A percentile compares a stretch with the other conserved stretches of the same genome.
These are phyloP conservation scores for Papiliotrema flavescens DNA, from an alignment of 1,284 basidiomycete genomes.

Conservation along the genomic window DNA sequence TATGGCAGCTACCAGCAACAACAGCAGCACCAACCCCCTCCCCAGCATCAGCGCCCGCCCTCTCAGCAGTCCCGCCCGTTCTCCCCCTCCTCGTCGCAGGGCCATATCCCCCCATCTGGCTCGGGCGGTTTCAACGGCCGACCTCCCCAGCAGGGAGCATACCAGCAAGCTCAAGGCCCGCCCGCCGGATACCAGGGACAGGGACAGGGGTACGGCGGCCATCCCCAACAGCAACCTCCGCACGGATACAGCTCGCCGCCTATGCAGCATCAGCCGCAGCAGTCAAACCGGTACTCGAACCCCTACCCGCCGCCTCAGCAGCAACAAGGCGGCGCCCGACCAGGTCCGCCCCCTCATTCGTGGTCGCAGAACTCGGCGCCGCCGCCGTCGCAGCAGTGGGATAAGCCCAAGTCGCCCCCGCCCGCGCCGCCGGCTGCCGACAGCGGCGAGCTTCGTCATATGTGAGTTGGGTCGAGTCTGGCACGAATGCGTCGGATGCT, in stretches of 20 bases:
- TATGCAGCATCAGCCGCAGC: conserved; percentile 9
- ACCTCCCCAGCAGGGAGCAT: too few relatives aligned
- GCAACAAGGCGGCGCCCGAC: not conserved
- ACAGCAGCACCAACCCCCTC: conserved; percentile 11
- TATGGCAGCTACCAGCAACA: not conserved
- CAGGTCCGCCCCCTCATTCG: conserved; percentile 7
- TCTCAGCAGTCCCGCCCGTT: not conserved
- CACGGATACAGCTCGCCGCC: conserved; percentile 6
- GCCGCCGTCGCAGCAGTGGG: conserved; percentile 20
- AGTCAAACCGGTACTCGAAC: conserved; percentile 7
- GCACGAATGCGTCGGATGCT: not conserved
- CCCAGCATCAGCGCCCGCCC: conserved; percentile 8
- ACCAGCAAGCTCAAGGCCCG: not conserved
- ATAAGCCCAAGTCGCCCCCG: conserved; percentile 11
- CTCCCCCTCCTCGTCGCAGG: not conserved
- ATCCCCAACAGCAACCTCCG: not conserved
- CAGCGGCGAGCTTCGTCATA: conserved; percentile 30
- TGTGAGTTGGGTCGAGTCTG: conserved; percentile 24
- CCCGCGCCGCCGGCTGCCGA: conserved; percentile 3
- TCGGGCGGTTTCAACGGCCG: too few relatives aligned
- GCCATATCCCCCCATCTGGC: too few relatives aligned
- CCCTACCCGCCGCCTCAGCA: not conserved
- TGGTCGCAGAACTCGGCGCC: conserved; percentile 19
- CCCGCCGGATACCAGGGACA: too few relatives aligned
- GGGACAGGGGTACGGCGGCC: not conserved